These are phyloP conservation scores for Salix koriyanagi DNA, from an alignment of 345 rosid species.

Conservation along the genomic window DNA sequence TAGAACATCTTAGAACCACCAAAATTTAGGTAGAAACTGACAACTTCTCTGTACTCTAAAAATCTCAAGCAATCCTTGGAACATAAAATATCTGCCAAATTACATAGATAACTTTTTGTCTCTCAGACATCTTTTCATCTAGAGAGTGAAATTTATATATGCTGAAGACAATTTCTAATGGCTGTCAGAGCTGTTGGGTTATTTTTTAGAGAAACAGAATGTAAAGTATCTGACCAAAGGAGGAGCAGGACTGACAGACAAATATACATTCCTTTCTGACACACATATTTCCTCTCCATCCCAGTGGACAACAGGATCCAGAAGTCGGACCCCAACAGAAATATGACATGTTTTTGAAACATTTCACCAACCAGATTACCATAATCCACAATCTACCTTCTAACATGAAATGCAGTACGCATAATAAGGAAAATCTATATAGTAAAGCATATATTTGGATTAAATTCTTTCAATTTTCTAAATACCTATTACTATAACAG, in stretches of 20 bases:
- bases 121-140: slow-evolving; percentile 4
- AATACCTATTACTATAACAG: background rate
- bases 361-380: slow-evolving; percentile 13
- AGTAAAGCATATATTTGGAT: background rate
- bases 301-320: slow-evolving; percentile 37
- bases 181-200: slow-evolving; percentile 26
- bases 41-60: background rate
- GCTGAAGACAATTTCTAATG: slow-evolving; percentile 24
- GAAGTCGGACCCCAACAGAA: slow-evolving; percentile 26
- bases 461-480: background rate
- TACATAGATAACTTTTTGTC: background rate
- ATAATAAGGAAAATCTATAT: background rate
- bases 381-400: slow-evolving; percentile 12
- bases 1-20: background rate
- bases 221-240: slow-evolving; percentile 3
- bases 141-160: slow-evolving; percentile 7
- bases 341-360: slow-evolving; percentile 10
- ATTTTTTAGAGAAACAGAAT: slow-evolving; percentile 9
- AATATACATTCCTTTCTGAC: slow-evolving; percentile 3
- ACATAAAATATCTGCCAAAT: slow-evolving; percentile 1
- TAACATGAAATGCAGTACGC: background rate
- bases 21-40: slow-evolving; percentile 8
- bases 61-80: slow-evolving; percentile 4
- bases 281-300: slow-evolving; percentile 3
- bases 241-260: slow-evolving; percentile 13